Evolutionary conservation across 495 filamentous ascomycete species (phyloP).

Genomic region (Podospora bellae-mahoneyi): DNA sequence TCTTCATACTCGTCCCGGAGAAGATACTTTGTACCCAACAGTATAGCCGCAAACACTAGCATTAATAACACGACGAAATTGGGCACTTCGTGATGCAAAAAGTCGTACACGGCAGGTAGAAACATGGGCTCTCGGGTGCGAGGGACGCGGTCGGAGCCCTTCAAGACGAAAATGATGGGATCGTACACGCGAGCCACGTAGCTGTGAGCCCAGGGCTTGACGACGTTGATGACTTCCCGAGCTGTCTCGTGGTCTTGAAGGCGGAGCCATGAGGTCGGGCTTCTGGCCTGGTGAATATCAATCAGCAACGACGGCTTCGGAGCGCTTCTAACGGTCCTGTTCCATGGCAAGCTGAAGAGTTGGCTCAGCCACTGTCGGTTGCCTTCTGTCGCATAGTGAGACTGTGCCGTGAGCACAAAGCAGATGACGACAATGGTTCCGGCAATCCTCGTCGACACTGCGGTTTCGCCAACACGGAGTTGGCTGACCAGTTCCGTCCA

Average conservation of each 20-base stretch:
- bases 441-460: conserved; percentile 55
- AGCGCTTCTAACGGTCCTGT: conserved; percentile 21
- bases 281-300: conserved; percentile 63
- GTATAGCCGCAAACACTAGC: conserved; percentile 53
- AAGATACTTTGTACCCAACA: conserved; percentile 63
- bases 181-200: conserved; percentile 66
- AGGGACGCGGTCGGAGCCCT: conserved; percentile 57
- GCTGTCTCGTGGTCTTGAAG: conserved; percentile 73
- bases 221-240: conserved; percentile 62
- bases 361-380: conserved; percentile 42
- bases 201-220: conserved; percentile 62
- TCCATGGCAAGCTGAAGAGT: conserved; percentile 33
- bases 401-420: conserved; percentile 59
- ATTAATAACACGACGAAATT: conserved; percentile 54
- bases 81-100: conserved; percentile 54
- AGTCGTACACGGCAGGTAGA: conserved; percentile 54
- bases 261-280: conserved; percentile 65
- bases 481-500: conserved; percentile 50
- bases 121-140: conserved; percentile 40
- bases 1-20: conserved; percentile 51
- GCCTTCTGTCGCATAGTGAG: conserved; percentile 60
- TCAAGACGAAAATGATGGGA: conserved; percentile 63
- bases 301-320: conserved; percentile 42
- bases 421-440: conserved; percentile 61
- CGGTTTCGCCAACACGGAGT: conserved; percentile 48